Conservation (phyloP, 306 rosid species). For the Vigna mungo region DNA sequence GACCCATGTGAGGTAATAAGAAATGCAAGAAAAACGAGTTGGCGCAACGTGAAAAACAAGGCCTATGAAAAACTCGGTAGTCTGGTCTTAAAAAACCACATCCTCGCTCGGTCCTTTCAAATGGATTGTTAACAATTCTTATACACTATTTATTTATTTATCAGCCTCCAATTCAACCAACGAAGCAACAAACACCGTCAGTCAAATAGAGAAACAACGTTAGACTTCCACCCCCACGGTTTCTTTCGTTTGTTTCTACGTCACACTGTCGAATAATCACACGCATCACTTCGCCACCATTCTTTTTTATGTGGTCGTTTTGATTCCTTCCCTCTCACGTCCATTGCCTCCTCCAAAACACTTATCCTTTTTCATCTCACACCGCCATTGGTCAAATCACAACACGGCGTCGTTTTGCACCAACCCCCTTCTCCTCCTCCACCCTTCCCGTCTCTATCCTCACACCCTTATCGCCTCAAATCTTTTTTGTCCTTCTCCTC, state of each 20-base stretch:
- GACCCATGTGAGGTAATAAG: neutral
- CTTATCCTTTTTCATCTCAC: conserved; percentile 20
- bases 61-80: neutral
- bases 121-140: neutral
- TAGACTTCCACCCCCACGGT: neutral
- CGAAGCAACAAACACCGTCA: conserved; percentile 30
- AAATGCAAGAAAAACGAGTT: conserved; percentile 39
- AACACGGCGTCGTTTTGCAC: conserved; percentile 39
- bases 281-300: conserved; percentile 26
- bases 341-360: conserved; percentile 33
- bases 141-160: neutral
- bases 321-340: conserved; percentile 32
- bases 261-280: conserved; percentile 17
- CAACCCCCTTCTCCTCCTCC: conserved; percentile 9
- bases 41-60: conserved; percentile 47
- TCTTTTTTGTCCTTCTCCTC: conserved; percentile 24
- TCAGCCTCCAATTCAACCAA: neutral
- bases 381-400: conserved; percentile 35
- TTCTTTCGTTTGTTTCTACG: neutral
- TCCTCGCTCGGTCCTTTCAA: neutral
- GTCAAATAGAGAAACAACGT: conserved; percentile 27
- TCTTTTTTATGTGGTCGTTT: conserved; percentile 2
- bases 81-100: neutral
- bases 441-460: conserved; percentile 39
- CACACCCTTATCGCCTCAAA: neutral